Conservation (phyloP, 495 filamentous ascomycete genomes). For the Neohortaea acidophila region DNA sequence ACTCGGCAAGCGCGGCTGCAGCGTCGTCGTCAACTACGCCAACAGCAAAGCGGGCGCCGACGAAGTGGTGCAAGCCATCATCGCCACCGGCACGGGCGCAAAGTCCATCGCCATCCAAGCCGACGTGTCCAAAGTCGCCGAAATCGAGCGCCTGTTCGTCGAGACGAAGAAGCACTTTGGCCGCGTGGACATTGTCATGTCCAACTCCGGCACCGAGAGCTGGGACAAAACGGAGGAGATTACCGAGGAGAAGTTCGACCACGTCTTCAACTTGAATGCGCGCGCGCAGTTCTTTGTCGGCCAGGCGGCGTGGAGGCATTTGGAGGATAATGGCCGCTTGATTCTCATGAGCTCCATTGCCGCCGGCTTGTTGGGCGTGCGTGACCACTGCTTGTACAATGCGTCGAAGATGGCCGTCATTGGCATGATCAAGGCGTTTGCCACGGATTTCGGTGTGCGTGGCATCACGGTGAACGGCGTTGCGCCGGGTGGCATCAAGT, state of each 20-base stretch:
- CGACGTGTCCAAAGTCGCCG: conserved; percentile 50
- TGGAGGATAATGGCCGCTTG: conserved; percentile 50
- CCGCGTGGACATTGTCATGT: conserved; percentile 60
- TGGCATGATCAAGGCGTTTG: conserved; percentile 60
- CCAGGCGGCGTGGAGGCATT: conserved; percentile 55
- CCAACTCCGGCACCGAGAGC: conserved; percentile 49
- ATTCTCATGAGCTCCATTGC: conserved; percentile 48
- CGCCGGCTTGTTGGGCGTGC: conserved; percentile 41
- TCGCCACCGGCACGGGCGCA: conserved; percentile 42
- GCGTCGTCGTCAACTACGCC: conserved; percentile 65
- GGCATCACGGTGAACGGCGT: conserved; percentile 65
- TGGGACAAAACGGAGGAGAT: conserved; percentile 52
- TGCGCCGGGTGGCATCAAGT: conserved; percentile 64
- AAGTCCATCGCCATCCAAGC: conserved; percentile 50
- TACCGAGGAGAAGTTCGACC: conserved; percentile 59
- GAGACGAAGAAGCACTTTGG: conserved; percentile 52
- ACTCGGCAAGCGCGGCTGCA: conserved; percentile 55
- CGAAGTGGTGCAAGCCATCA: conserved; percentile 46
- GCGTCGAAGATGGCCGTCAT: conserved; percentile 65
- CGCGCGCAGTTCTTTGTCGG: conserved; percentile 74
- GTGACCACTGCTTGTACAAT: conserved; percentile 60
- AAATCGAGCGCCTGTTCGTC: conserved; percentile 48
- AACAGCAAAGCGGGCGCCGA: conserved; percentile 46
- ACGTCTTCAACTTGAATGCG: conserved; percentile 61
- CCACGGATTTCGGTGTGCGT: conserved; percentile 55